phyloP scores from a whole-genome alignment of 345 rosid genomes.

The Lenwebbia sp. region DNA sequence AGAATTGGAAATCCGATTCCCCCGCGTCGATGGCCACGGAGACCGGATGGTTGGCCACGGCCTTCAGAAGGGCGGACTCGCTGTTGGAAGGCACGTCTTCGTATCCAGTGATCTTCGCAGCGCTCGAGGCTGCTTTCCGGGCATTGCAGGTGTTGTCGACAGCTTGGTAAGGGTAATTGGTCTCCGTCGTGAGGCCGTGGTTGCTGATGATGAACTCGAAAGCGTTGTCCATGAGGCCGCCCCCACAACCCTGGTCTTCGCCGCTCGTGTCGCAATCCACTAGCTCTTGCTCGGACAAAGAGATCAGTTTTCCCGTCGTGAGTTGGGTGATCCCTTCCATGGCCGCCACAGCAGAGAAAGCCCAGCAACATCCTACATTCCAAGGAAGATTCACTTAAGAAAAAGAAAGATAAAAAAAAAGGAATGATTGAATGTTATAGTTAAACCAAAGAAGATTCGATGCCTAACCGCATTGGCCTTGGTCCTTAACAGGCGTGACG shows the following conservation, averaged over 20 bases:
- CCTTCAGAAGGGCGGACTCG: neutral
- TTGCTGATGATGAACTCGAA: conserved; percentile 2
- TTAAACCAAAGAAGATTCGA: neutral
- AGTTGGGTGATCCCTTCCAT: conserved; percentile 7
- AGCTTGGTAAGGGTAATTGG: conserved; percentile 3
- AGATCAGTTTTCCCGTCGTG: neutral
- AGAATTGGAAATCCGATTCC: neutral
- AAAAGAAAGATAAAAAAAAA: neutral
- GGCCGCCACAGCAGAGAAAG: conserved; percentile 7
- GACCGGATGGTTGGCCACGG: neutral
- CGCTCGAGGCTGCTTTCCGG: neutral
- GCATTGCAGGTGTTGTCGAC: neutral
- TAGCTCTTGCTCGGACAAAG: conserved; percentile 8
- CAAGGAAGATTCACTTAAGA: neutral
- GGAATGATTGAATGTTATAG: neutral
- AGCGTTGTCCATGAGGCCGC: conserved; percentile 6
- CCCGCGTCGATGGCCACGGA: neutral
- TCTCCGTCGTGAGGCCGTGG: neutral
- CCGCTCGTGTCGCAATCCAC: neutral
- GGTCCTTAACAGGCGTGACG: neutral
- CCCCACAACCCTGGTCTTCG: conserved; percentile 1
- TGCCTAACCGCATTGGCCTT: conserved; percentile 1
- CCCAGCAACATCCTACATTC: conserved; percentile 4
- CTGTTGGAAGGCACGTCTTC: neutral
- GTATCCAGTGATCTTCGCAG: neutral